Evolutionary conservation across 306 rosid genomes (phyloP), one percentile per base, ranked within the genome.

Genomic region (Cucumis cinereus): DNA sequence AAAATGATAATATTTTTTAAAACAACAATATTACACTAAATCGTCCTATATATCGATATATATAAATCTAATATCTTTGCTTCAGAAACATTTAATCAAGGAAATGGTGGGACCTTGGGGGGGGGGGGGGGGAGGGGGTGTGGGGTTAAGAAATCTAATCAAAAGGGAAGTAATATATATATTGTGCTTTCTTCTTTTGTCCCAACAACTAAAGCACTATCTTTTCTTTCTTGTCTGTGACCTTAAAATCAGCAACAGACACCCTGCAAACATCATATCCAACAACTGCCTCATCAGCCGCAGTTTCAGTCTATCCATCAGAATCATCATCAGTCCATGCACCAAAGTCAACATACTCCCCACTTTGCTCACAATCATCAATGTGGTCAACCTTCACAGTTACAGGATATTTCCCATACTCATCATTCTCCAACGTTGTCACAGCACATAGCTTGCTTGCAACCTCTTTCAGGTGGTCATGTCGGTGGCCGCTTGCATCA

Each of bases 401-500:
- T 93, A 33, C 76, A 93, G 57, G 97, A 90, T 72, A 87, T 94
- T 52, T 56, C 96, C 80, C 96, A 88, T 84, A 74, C 86, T 86
- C 98, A 91, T 82, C 98, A 88, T 78, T 82, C 94, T 15, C 84
- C 89, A 40, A 84, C 97, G 74, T 78, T 93, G 52, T 87, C 97
- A 69, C 98, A 88, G 80, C 96, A 91, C 82, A 85, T 94, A 69
- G 84, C 82, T 83, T 90, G 93, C 88, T 84, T 91, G 70, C 98
- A 90, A 75, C 88, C 90, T 41, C 86, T 89, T 54, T 35, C 94
- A 6, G 90, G 88, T 70, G 83, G 84, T 71, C 91, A 91, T 74
- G 88, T 89, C 77, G 98, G 96, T 64, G 96, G 96, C 53, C 95
- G 95, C 81, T 43, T 91, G 88, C 96, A 91, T 77, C 96, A 91